These are phyloP conservation scores for Fusarium torulosum DNA, from an alignment of 2,329 filamentous ascomycete species.

Conservation along the genomic window DNA sequence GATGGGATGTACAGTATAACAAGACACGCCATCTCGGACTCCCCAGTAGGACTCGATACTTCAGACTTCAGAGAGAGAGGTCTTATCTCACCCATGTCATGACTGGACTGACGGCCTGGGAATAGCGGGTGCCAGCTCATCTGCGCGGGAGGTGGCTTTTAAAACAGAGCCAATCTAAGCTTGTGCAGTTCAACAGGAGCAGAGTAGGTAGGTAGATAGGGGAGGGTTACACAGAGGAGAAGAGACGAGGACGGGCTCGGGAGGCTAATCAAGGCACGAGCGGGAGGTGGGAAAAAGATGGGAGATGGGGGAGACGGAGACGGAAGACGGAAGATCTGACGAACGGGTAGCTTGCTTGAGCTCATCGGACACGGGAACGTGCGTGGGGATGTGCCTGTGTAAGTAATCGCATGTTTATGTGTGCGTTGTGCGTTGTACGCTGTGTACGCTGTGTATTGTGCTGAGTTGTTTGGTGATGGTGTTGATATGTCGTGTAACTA, in stretches of 20 bases:
- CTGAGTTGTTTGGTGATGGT: conserved; percentile 31
- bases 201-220: no score
- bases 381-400: conserved; percentile 34
- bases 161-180: conserved; percentile 6
- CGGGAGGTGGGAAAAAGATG: neutral
- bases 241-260: conserved; percentile 29
- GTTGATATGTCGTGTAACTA: conserved; percentile 9
- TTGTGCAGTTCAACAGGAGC: conserved; percentile 1
- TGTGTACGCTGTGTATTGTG: neutral
- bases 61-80: neutral
- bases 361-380: conserved; percentile 50
- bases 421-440: neutral
- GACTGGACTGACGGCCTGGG: neutral
- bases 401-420: conserved; percentile 3
- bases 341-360: conserved; percentile 48
- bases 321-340: conserved; percentile 39
- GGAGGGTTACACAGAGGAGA: conserved; percentile 15
- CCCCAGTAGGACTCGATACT: neutral
- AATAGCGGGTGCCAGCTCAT: conserved; percentile 27
- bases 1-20: neutral
- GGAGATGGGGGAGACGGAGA: no score
- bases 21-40: neutral
- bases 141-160: conserved; percentile 13
- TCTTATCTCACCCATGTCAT: neutral
- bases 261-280: conserved; percentile 31